Conservation (phyloP, 1,139 yeast species). For the Magnusiomyces fungicola region DNA sequence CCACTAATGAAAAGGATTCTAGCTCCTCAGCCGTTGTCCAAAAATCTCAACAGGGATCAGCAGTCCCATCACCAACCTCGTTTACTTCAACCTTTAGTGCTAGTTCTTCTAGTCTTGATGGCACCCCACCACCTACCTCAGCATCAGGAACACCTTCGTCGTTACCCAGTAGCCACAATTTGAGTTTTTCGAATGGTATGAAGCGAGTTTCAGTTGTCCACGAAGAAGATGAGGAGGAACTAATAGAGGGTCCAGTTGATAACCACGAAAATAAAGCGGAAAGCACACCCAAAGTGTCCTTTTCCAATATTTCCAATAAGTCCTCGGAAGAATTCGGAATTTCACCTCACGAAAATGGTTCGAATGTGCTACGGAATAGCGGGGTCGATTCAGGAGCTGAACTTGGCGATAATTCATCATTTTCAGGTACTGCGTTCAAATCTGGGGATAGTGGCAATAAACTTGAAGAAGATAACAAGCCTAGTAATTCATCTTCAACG, state of each 20-base stretch:
- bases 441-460: slow-evolving; percentile 1
- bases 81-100: not conserved
- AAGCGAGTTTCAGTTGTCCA: not conserved
- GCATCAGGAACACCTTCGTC: too few relatives aligned
- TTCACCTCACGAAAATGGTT: too few relatives aligned
- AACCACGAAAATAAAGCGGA: too few relatives aligned
- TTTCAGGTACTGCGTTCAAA: not conserved
- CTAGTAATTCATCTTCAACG: not conserved
- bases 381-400: too few relatives aligned
- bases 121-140: not conserved
- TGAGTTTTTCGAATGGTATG: too few relatives aligned
- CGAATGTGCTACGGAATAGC: too few relatives aligned
- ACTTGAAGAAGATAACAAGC: not conserved
- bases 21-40: not conserved
- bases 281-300: too few relatives aligned
- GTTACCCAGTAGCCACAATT: too few relatives aligned
- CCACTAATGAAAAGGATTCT: not conserved
- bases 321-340: too few relatives aligned
- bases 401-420: too few relatives aligned
- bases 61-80: not conserved
- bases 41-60: not conserved
- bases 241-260: too few relatives aligned
- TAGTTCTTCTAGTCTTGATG: not conserved
- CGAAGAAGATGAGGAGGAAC: not conserved
- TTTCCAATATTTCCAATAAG: too few relatives aligned